These are phyloP conservation scores for Penstemon newberryi DNA, from an alignment of 257 asterid genomes.

Conservation along the genomic window DNA sequence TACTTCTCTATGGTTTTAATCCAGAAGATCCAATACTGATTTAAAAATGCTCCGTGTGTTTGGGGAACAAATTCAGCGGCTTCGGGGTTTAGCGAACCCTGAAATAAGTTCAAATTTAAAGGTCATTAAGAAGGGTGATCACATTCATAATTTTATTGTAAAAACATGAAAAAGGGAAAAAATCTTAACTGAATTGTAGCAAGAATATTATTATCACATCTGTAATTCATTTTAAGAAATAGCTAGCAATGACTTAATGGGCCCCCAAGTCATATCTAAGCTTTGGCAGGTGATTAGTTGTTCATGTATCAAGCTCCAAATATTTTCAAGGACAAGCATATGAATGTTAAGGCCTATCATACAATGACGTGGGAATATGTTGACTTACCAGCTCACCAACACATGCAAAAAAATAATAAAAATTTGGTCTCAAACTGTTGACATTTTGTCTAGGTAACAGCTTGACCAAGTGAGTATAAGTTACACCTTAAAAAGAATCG, in stretches of 20 bases:
- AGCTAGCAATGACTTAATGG: background rate
- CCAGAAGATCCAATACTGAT: no score
- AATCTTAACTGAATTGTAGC: background rate
- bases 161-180: conserved; percentile 8
- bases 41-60: no score
- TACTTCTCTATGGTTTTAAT: no score
- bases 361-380: background rate
- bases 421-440: background rate
- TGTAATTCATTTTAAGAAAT: background rate
- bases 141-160: background rate
- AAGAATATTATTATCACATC: background rate
- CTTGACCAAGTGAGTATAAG: background rate
- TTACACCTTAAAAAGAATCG: background rate
- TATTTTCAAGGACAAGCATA: background rate
- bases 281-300: conserved; percentile 14
- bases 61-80: no score
- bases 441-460: background rate
- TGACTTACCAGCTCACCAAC: conserved; percentile 2
- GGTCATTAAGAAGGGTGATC: conserved; percentile 5
- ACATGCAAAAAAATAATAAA: conserved; percentile 13
- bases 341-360: conserved; percentile 5
- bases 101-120: background rate
- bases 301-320: conserved; percentile 11
- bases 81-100: no score
- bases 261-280: background rate